Percentiles rank a stretch among this genome's conserved stretches.
phyloP scores from a whole-genome alignment of 2,329 filamentous ascomycete genomes.

The Salinomyces thailandicus region DNA sequence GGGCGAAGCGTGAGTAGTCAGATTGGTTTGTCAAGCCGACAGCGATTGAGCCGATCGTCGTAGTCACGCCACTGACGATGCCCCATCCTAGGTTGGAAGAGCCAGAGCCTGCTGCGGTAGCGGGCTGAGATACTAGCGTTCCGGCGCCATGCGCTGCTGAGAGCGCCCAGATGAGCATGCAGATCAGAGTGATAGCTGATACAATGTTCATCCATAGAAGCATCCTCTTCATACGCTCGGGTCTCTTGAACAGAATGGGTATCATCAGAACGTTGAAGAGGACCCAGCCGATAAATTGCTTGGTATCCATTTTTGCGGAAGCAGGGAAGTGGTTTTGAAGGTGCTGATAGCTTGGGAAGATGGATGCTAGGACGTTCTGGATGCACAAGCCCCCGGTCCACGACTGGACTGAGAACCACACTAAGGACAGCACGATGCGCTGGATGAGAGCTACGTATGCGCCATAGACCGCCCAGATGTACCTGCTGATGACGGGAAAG shows the following conservation, averaged over 20 bases:
- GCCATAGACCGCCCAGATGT: conserved; percentile 47
- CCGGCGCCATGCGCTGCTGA: conserved; percentile 44
- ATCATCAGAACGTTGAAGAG: conserved; percentile 37
- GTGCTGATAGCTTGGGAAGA: conserved; percentile 47
- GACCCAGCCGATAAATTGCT: conserved; percentile 35
- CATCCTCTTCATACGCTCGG: conserved; percentile 29
- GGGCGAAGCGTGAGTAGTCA: conserved; percentile 25
- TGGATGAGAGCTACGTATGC: conserved; percentile 46
- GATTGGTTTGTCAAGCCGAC: conserved; percentile 38
- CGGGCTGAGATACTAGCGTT: conserved; percentile 20
- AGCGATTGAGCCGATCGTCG: conserved; percentile 34
- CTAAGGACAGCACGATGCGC: conserved; percentile 39
- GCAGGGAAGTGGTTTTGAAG: conserved; percentile 43
- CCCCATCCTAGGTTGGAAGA: conserved; percentile 31
- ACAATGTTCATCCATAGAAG: conserved; percentile 33
- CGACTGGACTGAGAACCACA: conserved; percentile 50
- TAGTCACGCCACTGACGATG: conserved; percentile 31
- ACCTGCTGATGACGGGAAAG: conserved; percentile 45
- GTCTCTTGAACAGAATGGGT: conserved; percentile 35
- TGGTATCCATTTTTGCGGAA: conserved; percentile 36
- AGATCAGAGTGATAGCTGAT: conserved; percentile 38
- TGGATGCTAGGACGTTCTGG: conserved; percentile 42
- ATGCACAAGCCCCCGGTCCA: conserved; percentile 50
- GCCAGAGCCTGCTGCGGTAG: conserved; percentile 21
- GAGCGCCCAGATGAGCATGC: conserved; percentile 50